A percentile compares a stretch with the other conserved stretches of the same genome.
These are phyloP conservation scores for Rhizomucor miehei DNA, from an alignment of 371 early-diverging fungal genomes.

Conservation along the genomic window DNA sequence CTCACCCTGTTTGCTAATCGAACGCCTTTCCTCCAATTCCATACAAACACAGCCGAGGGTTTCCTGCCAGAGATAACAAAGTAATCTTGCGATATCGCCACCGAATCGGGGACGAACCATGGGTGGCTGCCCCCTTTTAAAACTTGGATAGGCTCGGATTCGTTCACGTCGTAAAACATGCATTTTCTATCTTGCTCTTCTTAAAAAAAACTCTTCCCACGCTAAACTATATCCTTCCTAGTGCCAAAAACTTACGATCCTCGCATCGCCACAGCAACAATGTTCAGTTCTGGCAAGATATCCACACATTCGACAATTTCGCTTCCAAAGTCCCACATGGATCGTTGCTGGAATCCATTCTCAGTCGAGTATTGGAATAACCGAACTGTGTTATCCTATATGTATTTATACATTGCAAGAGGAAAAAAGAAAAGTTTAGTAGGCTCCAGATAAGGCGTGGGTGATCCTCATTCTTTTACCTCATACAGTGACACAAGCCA, in stretches of 20 bases:
- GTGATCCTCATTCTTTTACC: slow-evolving; percentile 18
- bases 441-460: no score
- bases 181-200: slow-evolving; percentile 24
- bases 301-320: slow-evolving; percentile 43
- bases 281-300: slow-evolving; percentile 40
- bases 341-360: slow-evolving; percentile 20
- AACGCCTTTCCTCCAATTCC: slow-evolving; percentile 51
- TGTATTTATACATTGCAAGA: neutral
- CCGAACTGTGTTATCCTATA: slow-evolving; percentile 33
- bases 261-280: slow-evolving; percentile 42
- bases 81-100: slow-evolving; percentile 37
- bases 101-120: slow-evolving; percentile 43
- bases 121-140: slow-evolving; percentile 42
- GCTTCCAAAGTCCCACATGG: slow-evolving; percentile 33
- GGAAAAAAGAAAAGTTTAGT: no score
- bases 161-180: slow-evolving; percentile 42
- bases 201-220: no score
- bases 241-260: slow-evolving; percentile 38
- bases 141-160: slow-evolving; percentile 44
- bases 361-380: slow-evolving; percentile 29
- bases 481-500: slow-evolving; percentile 37
- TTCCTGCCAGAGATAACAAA: slow-evolving; percentile 45
- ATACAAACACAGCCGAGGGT: slow-evolving; percentile 47
- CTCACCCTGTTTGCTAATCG: slow-evolving; percentile 35
- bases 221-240: neutral